Evolutionary conservation across 2,329 filamentous ascomycete species (phyloP), one percentile per base, ranked within the genome.

Genomic region (Parastagonospora nodorum): DNA sequence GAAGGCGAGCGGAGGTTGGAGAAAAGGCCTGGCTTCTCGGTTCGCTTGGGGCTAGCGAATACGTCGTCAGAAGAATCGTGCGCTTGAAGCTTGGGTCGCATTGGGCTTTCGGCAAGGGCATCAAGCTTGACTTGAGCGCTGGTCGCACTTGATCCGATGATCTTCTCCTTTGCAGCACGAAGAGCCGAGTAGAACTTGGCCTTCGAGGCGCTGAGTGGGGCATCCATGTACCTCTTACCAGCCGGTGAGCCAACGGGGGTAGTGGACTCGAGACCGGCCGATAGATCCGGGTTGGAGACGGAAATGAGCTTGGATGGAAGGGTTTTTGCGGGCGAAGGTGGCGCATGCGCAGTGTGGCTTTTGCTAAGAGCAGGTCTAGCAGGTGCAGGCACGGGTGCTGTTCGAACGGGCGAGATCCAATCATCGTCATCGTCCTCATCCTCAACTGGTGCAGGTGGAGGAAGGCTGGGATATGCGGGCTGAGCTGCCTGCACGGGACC

Each of bases 121-220:
- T 86, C 84, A 52, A 84, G 68, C 59, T 82, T 85, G 2, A 81
- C 81, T 38, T 84, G 81, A 39, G 82, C 82, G 55, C 83, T 84
- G 10, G 81, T 73, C 38, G 80, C 78, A 51, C 81, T 84, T 55
- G 82, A 93, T 60, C 89, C 95, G 14, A 88, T 90, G 56, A 97
- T 87, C 42, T 97, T 83, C 11, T 88, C 90, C 72, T 89, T 93
- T 4, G 92, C 94, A 48, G 88, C 89, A 74, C 92, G 92, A 63
- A 97, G 80, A 52, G 96, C 92, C 8, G 92, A 96, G 40, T 93
- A 95, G 41, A 97, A 80, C 70, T 92, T 95, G 67, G 89, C 90
- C 77, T 96, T 97, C 27, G 94, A 92, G 44, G 94, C 91, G 73
- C 92, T 96, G 51, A 97, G 75, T 5, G 91, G 91, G 51, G 88